Base-by-base conservation (phyloP, 1,284 basidiomycete species). In the Sporisorium sorghi region DNA sequence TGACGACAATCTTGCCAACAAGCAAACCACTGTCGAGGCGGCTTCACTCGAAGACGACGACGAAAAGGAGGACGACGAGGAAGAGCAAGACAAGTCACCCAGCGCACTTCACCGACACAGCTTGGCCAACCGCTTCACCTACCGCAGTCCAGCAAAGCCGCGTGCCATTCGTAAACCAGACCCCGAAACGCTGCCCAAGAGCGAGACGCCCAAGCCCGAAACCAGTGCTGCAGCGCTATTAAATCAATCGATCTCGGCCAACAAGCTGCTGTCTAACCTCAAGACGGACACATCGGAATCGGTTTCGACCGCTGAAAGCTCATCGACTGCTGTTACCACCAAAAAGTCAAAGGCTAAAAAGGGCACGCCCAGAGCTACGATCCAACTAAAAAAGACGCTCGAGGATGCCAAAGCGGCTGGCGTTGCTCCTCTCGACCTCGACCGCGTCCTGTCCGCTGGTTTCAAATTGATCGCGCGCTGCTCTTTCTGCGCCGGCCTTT, bases 401-500 rank as follows among this genome's bases (percentile, higher is more conserved):
- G 43, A 70, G 40, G 43, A 17, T 15, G 67, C 67, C 21, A 44
- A 56, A 11, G 32, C 46, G 24, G 57, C 39, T 19, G 57, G 57
- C 15, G 23, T 70, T 5, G n/a, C 39, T 26, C 33, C 67, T 8
- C 37, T 63, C 5, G 48, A 60, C 24, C 60, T 70, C 37, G 54
- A 53, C 3, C 37, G 33, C 5, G 32, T 71, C 11, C 40, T 49
- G 0, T n/a, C 58, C 6, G 49, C 49, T 23, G 68, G 58, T n/a
- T 58, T 71, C n/a, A 37, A 47, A 8, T 58, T 71, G 23, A 21
- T 71, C n/a, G 1, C 4, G n/a, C 61, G 68, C 15, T 71, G 68
- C 42, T 55, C 68, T 14, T 71, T 71, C 33, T 71, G 68, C 42
- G 58, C 62, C 9, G 62, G 43, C 15, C 35, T 40, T 2, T 71